phyloP scores from a whole-genome alignment of 108 stramenopile species.

The Tribonema minus region DNA sequence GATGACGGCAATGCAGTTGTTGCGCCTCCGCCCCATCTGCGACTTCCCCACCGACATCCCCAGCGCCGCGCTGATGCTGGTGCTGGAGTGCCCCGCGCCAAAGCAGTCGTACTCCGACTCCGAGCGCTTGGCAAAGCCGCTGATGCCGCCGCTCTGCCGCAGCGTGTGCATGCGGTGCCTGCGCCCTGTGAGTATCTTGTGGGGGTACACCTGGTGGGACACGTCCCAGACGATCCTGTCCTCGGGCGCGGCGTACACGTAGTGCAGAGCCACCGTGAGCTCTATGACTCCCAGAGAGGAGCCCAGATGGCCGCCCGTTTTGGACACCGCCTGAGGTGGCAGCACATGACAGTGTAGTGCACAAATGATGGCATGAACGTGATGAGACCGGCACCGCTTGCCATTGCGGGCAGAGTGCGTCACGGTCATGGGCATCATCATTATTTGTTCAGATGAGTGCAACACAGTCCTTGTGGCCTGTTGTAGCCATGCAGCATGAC shows the following conservation, averaged over 20 bases:
- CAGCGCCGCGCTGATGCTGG: conserved; percentile 85
- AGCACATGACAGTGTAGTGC: background rate
- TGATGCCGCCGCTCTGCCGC: conserved; percentile 80
- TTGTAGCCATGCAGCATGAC: no score
- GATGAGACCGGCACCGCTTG: no score
- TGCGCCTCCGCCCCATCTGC: conserved; percentile 64
- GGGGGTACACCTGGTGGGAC: conserved; percentile 92
- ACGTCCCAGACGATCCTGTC: conserved; percentile 98
- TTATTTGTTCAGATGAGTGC: no score
- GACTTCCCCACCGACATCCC: conserved; percentile 89
- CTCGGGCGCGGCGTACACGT: conserved; percentile 94
- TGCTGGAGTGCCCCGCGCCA: conserved; percentile 89
- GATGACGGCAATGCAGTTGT: conserved; percentile 95
- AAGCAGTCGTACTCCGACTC: conserved; percentile 91
- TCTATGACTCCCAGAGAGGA: conserved; percentile 87
- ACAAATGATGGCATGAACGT: no score
- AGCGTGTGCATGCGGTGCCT: conserved; percentile 72
- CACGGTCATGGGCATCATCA: no score
- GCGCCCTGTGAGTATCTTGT: conserved; percentile 93
- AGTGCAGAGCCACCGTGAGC: conserved; percentile 90
- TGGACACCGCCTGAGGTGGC: conserved; percentile 68
- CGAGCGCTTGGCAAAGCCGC: conserved; percentile 88
- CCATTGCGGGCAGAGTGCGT: no score
- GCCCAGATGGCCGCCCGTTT: conserved; percentile 92
- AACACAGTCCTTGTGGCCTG: no score